Percentiles rank a stretch among this genome's conserved stretches.
Conservation (phyloP, 164 flowering plant species). For the Chimonanthus salicifolius region DNA sequence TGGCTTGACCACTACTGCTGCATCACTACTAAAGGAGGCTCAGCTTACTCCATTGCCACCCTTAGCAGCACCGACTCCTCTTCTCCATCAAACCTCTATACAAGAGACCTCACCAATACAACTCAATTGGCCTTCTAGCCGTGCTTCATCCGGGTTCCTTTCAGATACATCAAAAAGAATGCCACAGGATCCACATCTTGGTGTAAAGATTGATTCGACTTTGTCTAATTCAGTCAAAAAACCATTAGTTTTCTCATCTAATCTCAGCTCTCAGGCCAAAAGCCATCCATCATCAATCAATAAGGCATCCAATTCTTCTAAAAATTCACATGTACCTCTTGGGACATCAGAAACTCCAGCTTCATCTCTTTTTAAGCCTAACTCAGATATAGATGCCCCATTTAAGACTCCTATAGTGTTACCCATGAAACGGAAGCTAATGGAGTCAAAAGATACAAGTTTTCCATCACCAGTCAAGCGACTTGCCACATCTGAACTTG, state of each 20-base stretch:
- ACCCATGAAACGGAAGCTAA: conserved; percentile 79
- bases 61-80: conserved; percentile 53
- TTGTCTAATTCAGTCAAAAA: conserved; percentile 47
- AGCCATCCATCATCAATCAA: conserved; percentile 29
- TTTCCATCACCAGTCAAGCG: conserved; percentile 51
- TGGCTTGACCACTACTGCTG: conserved; percentile 66
- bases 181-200: conserved; percentile 23
- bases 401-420: conserved; percentile 61
- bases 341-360: conserved; percentile 34
- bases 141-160: conserved; percentile 57
- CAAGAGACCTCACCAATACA: conserved; percentile 52
- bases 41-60: conserved; percentile 79
- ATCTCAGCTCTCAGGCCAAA: conserved; percentile 44
- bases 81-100: conserved; percentile 47
- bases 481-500: conserved; percentile 43
- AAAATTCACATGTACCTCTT: conserved; percentile 24
- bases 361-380: conserved; percentile 22
- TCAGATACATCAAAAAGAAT: conserved; percentile 28
- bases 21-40: conserved; percentile 77
- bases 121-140: conserved; percentile 85
- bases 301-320: conserved; percentile 28
- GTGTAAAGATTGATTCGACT: conserved; percentile 33
- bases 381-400: conserved; percentile 38
- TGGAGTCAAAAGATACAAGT: conserved; percentile 55
- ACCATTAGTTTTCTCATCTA: conserved; percentile 44